Conservation (phyloP, 208 protist genomes). For the Acanthamoeba pearcei region DNA sequence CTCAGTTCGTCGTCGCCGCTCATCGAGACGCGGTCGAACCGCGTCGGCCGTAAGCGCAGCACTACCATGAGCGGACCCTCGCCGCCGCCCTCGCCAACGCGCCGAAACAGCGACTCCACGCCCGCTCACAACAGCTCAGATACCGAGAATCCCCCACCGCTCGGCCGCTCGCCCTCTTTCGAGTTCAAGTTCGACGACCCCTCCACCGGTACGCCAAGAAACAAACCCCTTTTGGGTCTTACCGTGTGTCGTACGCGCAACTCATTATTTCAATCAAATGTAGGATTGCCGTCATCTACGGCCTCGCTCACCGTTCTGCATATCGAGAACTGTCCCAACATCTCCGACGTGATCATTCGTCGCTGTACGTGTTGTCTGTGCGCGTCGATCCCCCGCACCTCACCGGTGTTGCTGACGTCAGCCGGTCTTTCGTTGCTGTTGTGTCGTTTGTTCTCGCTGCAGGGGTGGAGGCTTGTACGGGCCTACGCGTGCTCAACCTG, state of each 20-base stretch:
- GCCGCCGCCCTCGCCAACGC: constrained; percentile 26
- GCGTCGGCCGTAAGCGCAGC: constrained; percentile 10
- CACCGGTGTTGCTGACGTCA: background rate
- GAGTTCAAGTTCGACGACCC: constrained; percentile 70
- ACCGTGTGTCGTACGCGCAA: background rate
- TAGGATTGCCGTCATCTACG: background rate
- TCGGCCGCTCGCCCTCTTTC: constrained; percentile 59
- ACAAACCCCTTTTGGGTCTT: background rate
- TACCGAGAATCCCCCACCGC: constrained; percentile 7
- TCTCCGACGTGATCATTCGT: background rate
- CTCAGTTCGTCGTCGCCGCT: constrained; percentile 33
- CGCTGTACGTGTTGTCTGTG: background rate
- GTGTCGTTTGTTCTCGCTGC: background rate
- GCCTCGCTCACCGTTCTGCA: background rate
- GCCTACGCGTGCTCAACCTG: constrained; percentile 31
- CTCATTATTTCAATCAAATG: background rate
- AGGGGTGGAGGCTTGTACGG: background rate
- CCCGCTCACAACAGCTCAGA: background rate
- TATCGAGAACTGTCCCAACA: constrained; percentile 43
- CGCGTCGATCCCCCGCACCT: too few relatives aligned
- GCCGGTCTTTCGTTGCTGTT: background rate
- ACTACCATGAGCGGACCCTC: constrained; percentile 32
- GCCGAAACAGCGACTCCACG: background rate
- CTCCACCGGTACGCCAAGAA: background rate
- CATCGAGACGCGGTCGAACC: background rate